Evolutionary conservation across 371 early-diverging fungal genomes (phyloP).

Genomic region (Mucor circinelloides): DNA sequence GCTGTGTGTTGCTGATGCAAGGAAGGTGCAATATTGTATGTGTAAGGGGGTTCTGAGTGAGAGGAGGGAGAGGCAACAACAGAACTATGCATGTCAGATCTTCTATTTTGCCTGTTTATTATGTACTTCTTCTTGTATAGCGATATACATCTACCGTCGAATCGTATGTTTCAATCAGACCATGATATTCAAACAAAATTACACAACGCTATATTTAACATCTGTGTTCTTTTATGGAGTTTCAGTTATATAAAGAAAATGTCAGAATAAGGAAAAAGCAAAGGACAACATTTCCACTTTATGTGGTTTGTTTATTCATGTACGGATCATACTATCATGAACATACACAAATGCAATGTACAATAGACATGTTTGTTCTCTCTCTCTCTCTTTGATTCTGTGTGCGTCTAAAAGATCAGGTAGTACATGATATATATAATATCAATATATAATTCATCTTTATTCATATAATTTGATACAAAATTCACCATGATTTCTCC

Average conservation of each 20-base stretch:
- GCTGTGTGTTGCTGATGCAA: not conserved
- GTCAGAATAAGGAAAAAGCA: not conserved
- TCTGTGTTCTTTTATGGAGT: not conserved
- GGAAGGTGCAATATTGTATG: not conserved
- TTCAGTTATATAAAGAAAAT: not conserved
- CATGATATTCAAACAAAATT: not conserved
- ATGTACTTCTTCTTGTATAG: not conserved
- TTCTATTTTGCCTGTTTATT: constrained; percentile 12
- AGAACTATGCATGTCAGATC: constrained; percentile 12
- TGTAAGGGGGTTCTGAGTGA: constrained; percentile 15
- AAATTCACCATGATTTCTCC: not conserved
- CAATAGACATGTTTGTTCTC: not conserved
- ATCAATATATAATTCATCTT: not conserved
- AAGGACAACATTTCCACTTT: not conserved
- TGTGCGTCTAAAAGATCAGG: no score
- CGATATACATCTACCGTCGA: not conserved
- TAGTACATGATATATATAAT: not conserved
- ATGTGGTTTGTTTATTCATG: not conserved
- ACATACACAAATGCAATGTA: not conserved
- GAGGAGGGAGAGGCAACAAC: constrained; percentile 1
- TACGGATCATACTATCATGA: not conserved
- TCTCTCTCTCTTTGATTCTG: not conserved
- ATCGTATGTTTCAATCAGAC: not conserved
- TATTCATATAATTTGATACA: not conserved
- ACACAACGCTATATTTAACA: not conserved